phyloP scores from a whole-genome alignment of 2,329 filamentous ascomycete species.

The Exophiala sideris region DNA sequence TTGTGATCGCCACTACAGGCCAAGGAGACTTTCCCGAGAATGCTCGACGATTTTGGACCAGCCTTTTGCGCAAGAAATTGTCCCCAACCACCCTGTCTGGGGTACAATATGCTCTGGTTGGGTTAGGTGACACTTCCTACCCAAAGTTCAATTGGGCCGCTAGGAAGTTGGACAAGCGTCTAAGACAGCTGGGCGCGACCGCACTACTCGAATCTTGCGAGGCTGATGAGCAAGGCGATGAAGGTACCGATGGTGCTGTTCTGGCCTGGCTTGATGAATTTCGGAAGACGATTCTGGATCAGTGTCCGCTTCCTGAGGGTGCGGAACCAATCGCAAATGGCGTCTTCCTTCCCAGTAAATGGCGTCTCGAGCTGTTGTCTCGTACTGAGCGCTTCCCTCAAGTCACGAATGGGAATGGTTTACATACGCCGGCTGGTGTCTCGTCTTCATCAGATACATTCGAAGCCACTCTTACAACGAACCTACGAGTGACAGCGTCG shows the following conservation, averaged over 20 bases:
- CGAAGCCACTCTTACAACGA: slow-evolving; percentile 59
- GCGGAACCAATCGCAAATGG: slow-evolving; percentile 18
- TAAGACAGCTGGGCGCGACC: slow-evolving; percentile 76
- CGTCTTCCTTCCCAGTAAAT: slow-evolving; percentile 21
- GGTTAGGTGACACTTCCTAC: slow-evolving; percentile 92
- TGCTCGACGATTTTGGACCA: slow-evolving; percentile 77
- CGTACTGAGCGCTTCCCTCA: not conserved
- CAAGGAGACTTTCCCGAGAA: slow-evolving; percentile 92
- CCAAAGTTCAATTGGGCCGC: slow-evolving; percentile 94
- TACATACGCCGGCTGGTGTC: slow-evolving; percentile 35
- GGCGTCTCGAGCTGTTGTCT: slow-evolving; percentile 5
- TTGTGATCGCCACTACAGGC: slow-evolving; percentile 87
- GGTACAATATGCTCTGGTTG: slow-evolving; percentile 79
- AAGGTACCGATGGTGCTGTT: slow-evolving; percentile 81
- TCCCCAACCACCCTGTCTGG: slow-evolving; percentile 64
- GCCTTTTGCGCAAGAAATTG: slow-evolving; percentile 73
- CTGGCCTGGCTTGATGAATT: slow-evolving; percentile 72
- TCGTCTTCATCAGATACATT: slow-evolving; percentile 59
- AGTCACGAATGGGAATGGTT: slow-evolving; percentile 3
- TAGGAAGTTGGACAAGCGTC: slow-evolving; percentile 78
- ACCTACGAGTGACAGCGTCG: slow-evolving; percentile 68
- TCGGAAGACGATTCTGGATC: slow-evolving; percentile 63
- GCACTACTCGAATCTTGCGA: slow-evolving; percentile 77
- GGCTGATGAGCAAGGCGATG: slow-evolving; percentile 87
- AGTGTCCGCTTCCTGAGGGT: slow-evolving; percentile 68